These are phyloP conservation scores for Osmanthus fragrans DNA, from an alignment of 257 asterid species.

Conservation along the genomic window DNA sequence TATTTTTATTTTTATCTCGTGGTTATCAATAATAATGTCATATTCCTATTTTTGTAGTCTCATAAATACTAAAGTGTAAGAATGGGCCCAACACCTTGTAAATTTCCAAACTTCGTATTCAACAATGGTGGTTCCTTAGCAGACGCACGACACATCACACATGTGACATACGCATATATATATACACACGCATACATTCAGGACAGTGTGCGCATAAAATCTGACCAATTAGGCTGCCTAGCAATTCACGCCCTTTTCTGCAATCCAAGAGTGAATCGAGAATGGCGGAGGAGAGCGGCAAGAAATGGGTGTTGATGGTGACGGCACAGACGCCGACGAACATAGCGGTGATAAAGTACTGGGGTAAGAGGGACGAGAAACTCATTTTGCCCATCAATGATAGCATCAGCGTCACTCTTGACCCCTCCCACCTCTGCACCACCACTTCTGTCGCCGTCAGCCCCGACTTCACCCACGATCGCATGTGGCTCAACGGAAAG, in stretches of 20 bases:
- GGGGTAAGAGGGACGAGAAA: conserved; percentile 92
- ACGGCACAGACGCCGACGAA: conserved; percentile 98
- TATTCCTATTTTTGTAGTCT: conserved; percentile 15
- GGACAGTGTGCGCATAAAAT: neutral
- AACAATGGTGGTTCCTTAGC: conserved; percentile 32
- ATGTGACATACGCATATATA: neutral
- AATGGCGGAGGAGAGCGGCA: conserved; percentile 49
- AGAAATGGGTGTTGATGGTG: conserved; percentile 67
- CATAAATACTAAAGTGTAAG: neutral
- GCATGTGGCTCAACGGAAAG: conserved; percentile 98
- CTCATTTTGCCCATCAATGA: conserved; percentile 86
- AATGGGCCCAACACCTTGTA: neutral
- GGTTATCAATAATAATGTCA: too few species aligned
- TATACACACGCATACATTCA: conserved; percentile 12
- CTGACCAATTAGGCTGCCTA: conserved; percentile 15
- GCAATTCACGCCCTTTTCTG: conserved; percentile 1
- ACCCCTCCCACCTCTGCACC: conserved; percentile 94
- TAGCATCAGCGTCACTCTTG: conserved; percentile 96
- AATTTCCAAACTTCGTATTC: conserved; percentile 13
- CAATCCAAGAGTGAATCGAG: neutral
- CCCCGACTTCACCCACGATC: conserved; percentile 65
- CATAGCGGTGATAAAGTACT: conserved; percentile 93
- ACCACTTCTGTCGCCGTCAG: conserved; percentile 99
- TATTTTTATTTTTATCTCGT: too few species aligned
- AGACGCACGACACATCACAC: conserved; percentile 21